Base-by-base conservation (phyloP, 2,329 filamentous ascomycete species). In the Ramularia endophylla region DNA sequence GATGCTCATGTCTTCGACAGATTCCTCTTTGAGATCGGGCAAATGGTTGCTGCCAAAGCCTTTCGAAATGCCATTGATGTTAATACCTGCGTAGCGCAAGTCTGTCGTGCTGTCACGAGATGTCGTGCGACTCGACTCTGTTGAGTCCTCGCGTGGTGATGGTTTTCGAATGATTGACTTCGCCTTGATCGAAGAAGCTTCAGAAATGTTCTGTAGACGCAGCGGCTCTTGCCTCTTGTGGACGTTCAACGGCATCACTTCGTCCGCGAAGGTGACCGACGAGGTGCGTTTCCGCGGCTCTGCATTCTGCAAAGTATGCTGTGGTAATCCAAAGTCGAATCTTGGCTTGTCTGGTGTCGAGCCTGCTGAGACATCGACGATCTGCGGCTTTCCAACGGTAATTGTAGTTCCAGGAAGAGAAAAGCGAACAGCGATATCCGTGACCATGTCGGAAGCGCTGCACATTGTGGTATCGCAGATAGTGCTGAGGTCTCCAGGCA, bases 21-120 rank as follows among this genome's bases (percentile, higher is more conserved):
- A 69, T 44, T 72, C 69, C 48, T 72, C 70, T 41, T 71, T 72
- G 22, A 72, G 52, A 33, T 67, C 67, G 9, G 68, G 65, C 12
- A 72, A 60, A 53, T 66, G 54, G 12, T 54, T 51, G 44, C 54
- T 55, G 33, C 50, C 52, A 38, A 58, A 59, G 15, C 54, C 54
- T 39, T 46, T 48, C 32, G 50, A 47, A n/a, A 52, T 52, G 25
- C 36, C 46, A 37, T 44, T 51, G 7, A 30, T 15, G 33, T 43
- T 52, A 40, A 46, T 48, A 19, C 36, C 40, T 9, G 51, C 38
- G 13, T 54, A 53, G 11, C 53, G 52, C 18, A 57, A 27, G 28
- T 61, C 56, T 11, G 51, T 48, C 4, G 48, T 56, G 36, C 44
- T 54, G 4, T 60, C 56, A 16, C 49, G 52, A 5, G 46, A 50